A percentile compares a stretch with the other conserved stretches of the same genome.
Evolutionary conservation across 805 yeast genomes (phyloP).

Genomic region (Komagataella ulmi): DNA sequence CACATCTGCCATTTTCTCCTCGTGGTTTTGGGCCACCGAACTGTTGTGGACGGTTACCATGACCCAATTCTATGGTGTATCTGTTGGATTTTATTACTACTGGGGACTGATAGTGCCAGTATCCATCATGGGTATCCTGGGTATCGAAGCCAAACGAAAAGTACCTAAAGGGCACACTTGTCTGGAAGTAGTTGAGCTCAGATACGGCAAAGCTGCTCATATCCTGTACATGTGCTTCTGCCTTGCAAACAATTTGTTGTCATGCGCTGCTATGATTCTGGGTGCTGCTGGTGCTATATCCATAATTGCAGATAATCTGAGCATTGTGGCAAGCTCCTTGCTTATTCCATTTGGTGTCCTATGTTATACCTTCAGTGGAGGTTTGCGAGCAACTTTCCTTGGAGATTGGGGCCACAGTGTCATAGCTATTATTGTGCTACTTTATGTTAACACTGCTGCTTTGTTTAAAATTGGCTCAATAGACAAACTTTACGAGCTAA

Average conservation of each 20-base stretch:
- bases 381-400: slow-evolving; percentile 19
- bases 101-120: slow-evolving; percentile 16
- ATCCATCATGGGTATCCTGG: slow-evolving; percentile 14
- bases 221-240: slow-evolving; percentile 14
- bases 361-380: slow-evolving; percentile 18
- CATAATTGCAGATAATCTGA: slow-evolving; percentile 11
- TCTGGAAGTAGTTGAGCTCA: slow-evolving; percentile 15
- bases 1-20: slow-evolving; percentile 11
- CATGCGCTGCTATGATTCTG: slow-evolving; percentile 6
- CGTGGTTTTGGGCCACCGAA: slow-evolving; percentile 18
- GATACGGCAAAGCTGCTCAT: slow-evolving; percentile 18
- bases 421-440: slow-evolving; percentile 18
- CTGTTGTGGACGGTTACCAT: slow-evolving; percentile 12
- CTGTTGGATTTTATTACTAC: slow-evolving; percentile 10
- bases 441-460: slow-evolving; percentile 16
- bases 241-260: slow-evolving; percentile 10
- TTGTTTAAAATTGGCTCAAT: slow-evolving; percentile 17
- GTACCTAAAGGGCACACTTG: slow-evolving; percentile 16
- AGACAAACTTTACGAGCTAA: slow-evolving; percentile 14
- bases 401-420: slow-evolving; percentile 20
- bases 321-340: slow-evolving; percentile 11
- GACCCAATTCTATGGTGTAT: slow-evolving; percentile 1
- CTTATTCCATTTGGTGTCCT: slow-evolving; percentile 16
- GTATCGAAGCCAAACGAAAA: slow-evolving; percentile 14
- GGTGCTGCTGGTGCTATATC: slow-evolving; percentile 11